Base-by-base conservation (phyloP, 306 rosid species). In the Pyrus bretschneideri region DNA sequence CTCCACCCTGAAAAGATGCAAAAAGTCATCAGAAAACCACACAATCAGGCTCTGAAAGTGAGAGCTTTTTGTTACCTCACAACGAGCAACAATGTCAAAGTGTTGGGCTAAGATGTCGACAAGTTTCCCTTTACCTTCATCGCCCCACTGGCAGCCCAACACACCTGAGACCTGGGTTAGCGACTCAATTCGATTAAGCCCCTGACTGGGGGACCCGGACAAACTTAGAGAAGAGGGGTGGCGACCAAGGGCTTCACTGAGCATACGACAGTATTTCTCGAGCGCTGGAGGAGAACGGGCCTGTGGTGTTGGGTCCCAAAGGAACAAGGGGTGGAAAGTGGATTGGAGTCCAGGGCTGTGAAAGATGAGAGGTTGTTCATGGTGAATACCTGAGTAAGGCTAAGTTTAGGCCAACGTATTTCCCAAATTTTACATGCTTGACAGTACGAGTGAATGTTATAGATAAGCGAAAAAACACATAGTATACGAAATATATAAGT, bases 111-210 rank as follows among this genome's bases (percentile, higher is more conserved):
- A 85, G 86, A 95, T 84, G 46, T 92, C 99, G 3, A 95, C 97
- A 33, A 95, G 93, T 65, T 95, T 95, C 30, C 99, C 99, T 76
- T 95, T 95, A 45, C 99, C 98, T 85, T 95, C 99, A 70, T 95
- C 98, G 2, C 99, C 97, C 97, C 97, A 95, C 73, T 95, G 99
- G 82, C 93, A 85, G 33, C 99, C 97, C 73, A 92, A 75, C 21
- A 95, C 99, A 6, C 93, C 97, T 0, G 98, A 92, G 1, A 95
- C 93, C 78, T 92, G 97, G 63, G 91, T 89, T 9, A 92, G 87
- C 0, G 96, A 85, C 52, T 74, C 97, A 80, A 95, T 92, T 51
- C 91, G 93, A 58, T 68, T 40, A 31, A 55, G 54, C 15, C 76
- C 72, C 25, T 13, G 57, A 45, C 44, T 65, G 40, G 83, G 46